Base-by-base conservation (phyloP, 805 yeast genomes). In the Zygoascus flipseniorum region DNA sequence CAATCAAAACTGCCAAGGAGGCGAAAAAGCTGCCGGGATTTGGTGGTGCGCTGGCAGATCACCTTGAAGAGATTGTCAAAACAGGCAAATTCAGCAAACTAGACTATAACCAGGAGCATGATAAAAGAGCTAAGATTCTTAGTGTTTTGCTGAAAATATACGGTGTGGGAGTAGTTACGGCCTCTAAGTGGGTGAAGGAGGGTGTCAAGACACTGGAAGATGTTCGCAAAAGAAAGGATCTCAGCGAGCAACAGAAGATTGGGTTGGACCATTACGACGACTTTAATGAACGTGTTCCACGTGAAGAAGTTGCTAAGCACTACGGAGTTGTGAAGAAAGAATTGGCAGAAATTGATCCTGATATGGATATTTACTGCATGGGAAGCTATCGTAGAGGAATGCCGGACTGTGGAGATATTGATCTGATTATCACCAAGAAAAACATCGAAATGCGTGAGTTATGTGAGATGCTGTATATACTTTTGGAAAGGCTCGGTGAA, bases 341-440 rank as follows among this genome's bases (percentile, higher is more conserved):
- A 1, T 58, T 67, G 26, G 51, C 59, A 5, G 56, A 59, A 13
- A 53, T 77, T 16, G 78, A 76, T 52, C 62, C 72, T 0, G 57
- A 62, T 1, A 60, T 76, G 20, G 65, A 69, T 31, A 56, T 72
- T 6, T 59, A 68, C 8, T 67, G 76, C 42, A 75, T 75, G 72
- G 84, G 84, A 2, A 77, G 81, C 5, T 80, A 76, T 60, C 66
- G 79, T 35, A 69, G 85, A 19, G 82, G 80, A 2, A 60, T 68
- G n/a, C 47, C 55, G 3, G 61, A 62, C 5, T 74, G 78, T 55
- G 82, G 82, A 1, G 85, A 80, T 58, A 72, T 80, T 41, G 85
- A 80, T 61, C 69, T 78, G 43, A 65, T 80, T 23, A 51, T 80
- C 2, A 74, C 78, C 31, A 69, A 63, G 23, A 51, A 65, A 14